Conservation (phyloP, 176 grass and related monocot genomes). For the Ananas comosus region DNA sequence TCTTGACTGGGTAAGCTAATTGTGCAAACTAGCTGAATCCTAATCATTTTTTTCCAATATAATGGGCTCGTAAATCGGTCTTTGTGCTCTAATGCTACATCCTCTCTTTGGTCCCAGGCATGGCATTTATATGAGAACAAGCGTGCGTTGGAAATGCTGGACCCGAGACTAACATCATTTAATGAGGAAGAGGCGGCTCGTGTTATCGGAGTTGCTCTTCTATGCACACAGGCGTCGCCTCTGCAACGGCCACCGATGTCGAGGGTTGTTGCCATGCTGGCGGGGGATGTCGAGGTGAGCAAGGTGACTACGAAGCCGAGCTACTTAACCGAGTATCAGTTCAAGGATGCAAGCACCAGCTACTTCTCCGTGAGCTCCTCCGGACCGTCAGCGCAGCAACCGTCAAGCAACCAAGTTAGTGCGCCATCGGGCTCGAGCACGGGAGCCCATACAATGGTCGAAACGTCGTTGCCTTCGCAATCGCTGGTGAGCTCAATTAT, state of each 20-base stretch:
- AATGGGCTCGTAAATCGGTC: no score
- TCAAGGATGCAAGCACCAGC: constrained; percentile 30
- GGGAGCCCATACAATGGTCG: not conserved
- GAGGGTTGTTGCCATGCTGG: constrained; percentile 44
- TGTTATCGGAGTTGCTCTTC: constrained; percentile 42
- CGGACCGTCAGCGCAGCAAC: constrained; percentile 18
- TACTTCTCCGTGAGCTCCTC: constrained; percentile 23
- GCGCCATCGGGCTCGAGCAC: constrained; percentile 4
- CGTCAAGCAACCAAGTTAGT: not conserved
- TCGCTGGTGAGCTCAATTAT: constrained; percentile 33
- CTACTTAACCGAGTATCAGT: constrained; percentile 64
- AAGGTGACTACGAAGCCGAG: constrained; percentile 40
- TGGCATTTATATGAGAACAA: constrained; percentile 60
- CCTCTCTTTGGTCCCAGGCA: constrained; percentile 24
- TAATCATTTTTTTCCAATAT: not conserved
- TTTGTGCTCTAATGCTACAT: not conserved
- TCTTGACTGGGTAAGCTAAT: constrained; percentile 69
- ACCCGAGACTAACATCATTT: constrained; percentile 30
- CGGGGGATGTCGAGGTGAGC: constrained; percentile 28
- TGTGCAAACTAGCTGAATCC: not conserved
- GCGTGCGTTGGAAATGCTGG: constrained; percentile 39
- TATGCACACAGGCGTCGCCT: constrained; percentile 52
- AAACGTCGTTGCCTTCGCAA: not conserved
- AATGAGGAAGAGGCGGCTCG: constrained; percentile 34
- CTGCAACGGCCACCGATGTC: constrained; percentile 56